Conservation (phyloP, 768 basidiomycete species). For the Mycena metata region DNA sequence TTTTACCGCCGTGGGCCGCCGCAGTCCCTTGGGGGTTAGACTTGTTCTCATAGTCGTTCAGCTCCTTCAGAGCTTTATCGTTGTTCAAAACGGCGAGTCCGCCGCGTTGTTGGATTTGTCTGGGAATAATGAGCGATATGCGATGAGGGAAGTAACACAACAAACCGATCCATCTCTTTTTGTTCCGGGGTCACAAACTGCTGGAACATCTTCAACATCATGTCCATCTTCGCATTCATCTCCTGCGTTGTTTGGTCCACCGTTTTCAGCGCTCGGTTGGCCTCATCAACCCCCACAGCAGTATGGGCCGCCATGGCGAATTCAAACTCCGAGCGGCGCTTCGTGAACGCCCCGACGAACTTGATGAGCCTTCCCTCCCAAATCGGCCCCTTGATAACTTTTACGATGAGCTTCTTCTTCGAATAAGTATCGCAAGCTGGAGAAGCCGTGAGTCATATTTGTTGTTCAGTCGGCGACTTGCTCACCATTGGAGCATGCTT, state of each 20-base stretch:
- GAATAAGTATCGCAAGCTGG: conserved; percentile 22
- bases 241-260: conserved; percentile 32
- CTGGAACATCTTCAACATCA: conserved; percentile 43
- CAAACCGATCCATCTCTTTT: conserved; percentile 40
- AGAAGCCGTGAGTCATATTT: conserved; percentile 39
- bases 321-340: conserved; percentile 43
- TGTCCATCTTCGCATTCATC: conserved; percentile 38
- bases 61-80: conserved; percentile 42
- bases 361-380: conserved; percentile 46
- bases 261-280: conserved; percentile 2
- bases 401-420: conserved; percentile 38
- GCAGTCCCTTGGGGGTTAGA: conserved; percentile 2
- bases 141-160: background rate
- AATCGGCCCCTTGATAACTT: conserved; percentile 47
- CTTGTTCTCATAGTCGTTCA: conserved; percentile 37
- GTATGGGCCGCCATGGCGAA: conserved; percentile 48
- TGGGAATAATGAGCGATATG: background rate
- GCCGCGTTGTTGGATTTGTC: conserved; percentile 42
- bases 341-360: conserved; percentile 41
- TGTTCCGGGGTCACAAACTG: conserved; percentile 41
- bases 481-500: conserved; percentile 49
- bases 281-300: conserved; percentile 39
- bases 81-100: conserved; percentile 41
- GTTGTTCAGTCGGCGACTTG: conserved; percentile 40
- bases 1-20: conserved; percentile 1